Conservation (phyloP, 129 eudicot species). For the Chrysanthemum seticuspe region DNA sequence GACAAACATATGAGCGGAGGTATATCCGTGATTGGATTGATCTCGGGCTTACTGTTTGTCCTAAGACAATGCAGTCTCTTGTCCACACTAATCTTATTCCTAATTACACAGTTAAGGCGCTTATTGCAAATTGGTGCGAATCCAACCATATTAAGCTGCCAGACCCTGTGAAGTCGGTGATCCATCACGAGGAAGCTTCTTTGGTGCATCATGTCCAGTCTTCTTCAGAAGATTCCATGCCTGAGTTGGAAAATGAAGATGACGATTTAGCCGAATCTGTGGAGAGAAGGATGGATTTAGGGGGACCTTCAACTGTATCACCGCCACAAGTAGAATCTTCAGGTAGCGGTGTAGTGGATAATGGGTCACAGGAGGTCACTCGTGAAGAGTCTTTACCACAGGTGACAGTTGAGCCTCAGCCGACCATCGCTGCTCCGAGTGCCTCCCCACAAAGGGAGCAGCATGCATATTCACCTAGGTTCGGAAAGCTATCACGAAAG, state of each 20-base stretch:
- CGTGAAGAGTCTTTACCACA: constrained; percentile 43
- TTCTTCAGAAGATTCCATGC: constrained; percentile 67
- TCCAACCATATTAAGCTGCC: constrained; percentile 77
- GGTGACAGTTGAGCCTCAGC: constrained; percentile 43
- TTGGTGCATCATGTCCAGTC: constrained; percentile 55
- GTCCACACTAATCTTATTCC: constrained; percentile 86
- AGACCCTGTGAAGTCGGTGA: constrained; percentile 60
- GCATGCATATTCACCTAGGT: constrained; percentile 51
- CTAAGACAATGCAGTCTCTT: constrained; percentile 88
- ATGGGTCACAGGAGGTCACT: constrained; percentile 38
- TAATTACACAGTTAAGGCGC: constrained; percentile 95
- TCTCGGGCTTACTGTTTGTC: constrained; percentile 90
- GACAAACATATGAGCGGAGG: constrained; percentile 93
- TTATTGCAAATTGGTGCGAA: constrained; percentile 93
- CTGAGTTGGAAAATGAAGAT: constrained; percentile 32
- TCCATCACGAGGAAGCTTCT: constrained; percentile 47
- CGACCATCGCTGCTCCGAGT: constrained; percentile 31
- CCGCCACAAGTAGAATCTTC: constrained; percentile 31
- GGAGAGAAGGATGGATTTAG: constrained; percentile 44
- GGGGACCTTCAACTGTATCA: constrained; percentile 35
- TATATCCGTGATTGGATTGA: constrained; percentile 89
- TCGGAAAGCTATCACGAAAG: constrained; percentile 46
- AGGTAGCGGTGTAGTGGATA: constrained; percentile 34
- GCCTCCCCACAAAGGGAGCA: constrained; percentile 46
- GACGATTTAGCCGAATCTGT: constrained; percentile 39